Evolutionary conservation across 768 basidiomycete genomes (phyloP), one percentile per base, ranked within the genome.

Genomic region (Lactarius sp.): DNA sequence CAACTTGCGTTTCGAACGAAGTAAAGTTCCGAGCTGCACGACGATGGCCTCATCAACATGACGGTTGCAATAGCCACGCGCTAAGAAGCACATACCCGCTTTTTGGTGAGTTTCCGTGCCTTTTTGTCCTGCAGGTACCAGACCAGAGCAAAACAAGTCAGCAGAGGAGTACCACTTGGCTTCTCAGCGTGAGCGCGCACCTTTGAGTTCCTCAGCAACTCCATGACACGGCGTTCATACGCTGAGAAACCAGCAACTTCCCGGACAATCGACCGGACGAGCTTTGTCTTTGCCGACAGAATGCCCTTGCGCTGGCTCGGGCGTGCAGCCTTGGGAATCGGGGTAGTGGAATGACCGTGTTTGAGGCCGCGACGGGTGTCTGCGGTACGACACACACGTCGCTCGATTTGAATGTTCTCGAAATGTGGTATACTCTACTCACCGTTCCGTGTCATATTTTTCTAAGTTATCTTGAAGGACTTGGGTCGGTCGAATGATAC

Each of bases 31-130:
- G 73, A 99, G 88, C 94, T 94, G 71, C 62, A 49, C 47, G 51
- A 61, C 59, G 42, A 55, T 56, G 67, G 22, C 22, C 22, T 14
- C 20, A 62, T 42, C 62, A 41, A 51, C 68, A 62, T 61, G 31
- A 51, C 52, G 34, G 16, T 37, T 20, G 6, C 52, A 56, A 27
- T 18, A 8, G 12, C 37, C 18, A 33, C 4, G n/a, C 56, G 53
- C 14, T 37, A 5, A 41, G 22, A 61, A 16, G 84, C n/a, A 85
- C 88, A 70, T 73, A 97, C 96, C 83, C 94, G 88, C 83, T 96
- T 98, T 88, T 99, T 99, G 71, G 94, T 95, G 83, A 98, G 81
- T 82, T 98, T 98, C 77, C 94, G 85, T 64, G 96, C 96, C 80
- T 96, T 98, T 87, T 99, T 99, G 77, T 99, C 96, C 94, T 94